Conservation (phyloP, 1,284 basidiomycete species). For the Pyrrhoderma lamaoense region DNA sequence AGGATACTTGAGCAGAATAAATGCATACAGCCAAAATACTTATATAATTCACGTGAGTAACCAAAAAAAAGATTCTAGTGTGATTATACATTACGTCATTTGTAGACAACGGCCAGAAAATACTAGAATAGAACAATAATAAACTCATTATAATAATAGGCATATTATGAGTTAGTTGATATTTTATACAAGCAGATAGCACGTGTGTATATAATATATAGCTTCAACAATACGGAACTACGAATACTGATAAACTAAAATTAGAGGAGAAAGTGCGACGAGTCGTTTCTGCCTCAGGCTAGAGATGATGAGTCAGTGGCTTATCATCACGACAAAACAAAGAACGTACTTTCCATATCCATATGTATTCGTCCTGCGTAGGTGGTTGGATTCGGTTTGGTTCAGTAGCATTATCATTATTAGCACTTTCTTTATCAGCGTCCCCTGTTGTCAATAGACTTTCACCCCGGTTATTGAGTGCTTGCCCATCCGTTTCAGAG, state of each 20-base stretch:
- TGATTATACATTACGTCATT: no score
- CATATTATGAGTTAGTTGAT: no score
- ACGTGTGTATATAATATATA: not conserved
- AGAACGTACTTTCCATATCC: constrained; percentile 78
- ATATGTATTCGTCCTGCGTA: constrained; percentile 63
- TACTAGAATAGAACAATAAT: no score
- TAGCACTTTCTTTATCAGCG: not conserved
- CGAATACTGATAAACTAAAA: not conserved
- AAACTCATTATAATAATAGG: no score
- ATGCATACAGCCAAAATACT: not conserved
- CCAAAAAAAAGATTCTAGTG: no score
- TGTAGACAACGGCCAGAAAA: no score
- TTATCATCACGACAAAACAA: not conserved
- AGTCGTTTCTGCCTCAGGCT: constrained; percentile 75
- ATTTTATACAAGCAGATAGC: no score
- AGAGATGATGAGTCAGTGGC: no score
- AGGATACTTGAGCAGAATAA: not conserved
- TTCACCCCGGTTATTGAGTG: no score
- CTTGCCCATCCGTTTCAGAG: no score
- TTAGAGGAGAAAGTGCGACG: constrained; percentile 64
- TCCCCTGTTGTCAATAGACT: no score
- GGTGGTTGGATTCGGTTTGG: not conserved
- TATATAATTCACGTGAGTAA: no score
- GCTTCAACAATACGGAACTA: not conserved
- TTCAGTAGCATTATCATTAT: not conserved